Base-by-base conservation (phyloP, 2,329 filamentous ascomycete genomes). In the Pezicula radicicola region DNA sequence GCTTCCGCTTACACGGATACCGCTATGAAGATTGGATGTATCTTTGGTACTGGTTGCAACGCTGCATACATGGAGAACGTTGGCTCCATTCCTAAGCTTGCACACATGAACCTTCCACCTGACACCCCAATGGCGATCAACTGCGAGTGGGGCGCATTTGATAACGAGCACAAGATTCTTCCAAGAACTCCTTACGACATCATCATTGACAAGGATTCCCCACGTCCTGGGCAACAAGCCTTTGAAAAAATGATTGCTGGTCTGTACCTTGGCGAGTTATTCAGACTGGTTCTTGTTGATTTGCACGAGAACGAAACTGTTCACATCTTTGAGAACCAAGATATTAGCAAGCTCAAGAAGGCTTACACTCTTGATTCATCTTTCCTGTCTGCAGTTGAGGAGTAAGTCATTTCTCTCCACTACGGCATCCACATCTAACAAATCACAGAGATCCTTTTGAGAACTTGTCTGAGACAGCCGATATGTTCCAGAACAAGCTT, bases 191-290 rank as follows among this genome's bases (percentile, higher is more conserved):
- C 82, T 52, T 97, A 94, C 71, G 93, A 97, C 69, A 76, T 89
- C 55, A 84, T 87, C 60, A 90, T 97, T 65, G 93, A 97, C 75
- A 85, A 89, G 62, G 88, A 94, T 64, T 97, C 92, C 18, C 93
- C 93, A 35, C 88, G 92, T 25, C 93, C 93, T 3, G 92, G 91
- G 47, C 91, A 97, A 73, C 93, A 97, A 74, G 86, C 90, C 1
- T 97, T 97, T 61, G 93, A 97, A 75, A 97, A 97, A 77, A 97
- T 97, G 89, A 92, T 96, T 67, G 91, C 93, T 2, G 93, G 93
- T 58, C 79, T 97, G 46, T 97, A 97, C 69, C 82, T 97, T 2
- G 93, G 93, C 59, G 93, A 97, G 72, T 88, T 97, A 65, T 95
- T 96, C 81, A 89, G 93, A 53, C 80, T 96, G 46, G 85, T 93